These are phyloP conservation scores for Polyporus tsugae DNA, from an alignment of 1,284 basidiomycete species.

Conservation along the genomic window DNA sequence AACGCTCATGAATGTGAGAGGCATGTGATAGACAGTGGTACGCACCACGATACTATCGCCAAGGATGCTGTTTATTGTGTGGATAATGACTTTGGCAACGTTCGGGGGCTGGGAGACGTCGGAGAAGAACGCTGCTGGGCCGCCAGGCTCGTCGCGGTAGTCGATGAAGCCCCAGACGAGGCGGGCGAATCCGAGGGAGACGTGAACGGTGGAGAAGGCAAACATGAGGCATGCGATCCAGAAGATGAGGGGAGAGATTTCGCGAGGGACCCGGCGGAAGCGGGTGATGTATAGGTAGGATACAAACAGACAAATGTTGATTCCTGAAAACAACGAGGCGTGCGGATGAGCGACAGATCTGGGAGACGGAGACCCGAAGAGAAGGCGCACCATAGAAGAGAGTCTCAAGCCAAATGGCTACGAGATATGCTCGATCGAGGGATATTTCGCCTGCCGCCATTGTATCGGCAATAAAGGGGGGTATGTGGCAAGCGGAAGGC, in stretches of 20 bases:
- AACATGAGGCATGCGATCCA: constrained; percentile 46
- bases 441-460: constrained; percentile 29
- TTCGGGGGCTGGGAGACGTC: constrained; percentile 49
- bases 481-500: not conserved
- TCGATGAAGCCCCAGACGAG: constrained; percentile 50
- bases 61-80: constrained; percentile 47
- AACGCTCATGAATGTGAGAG: not conserved
- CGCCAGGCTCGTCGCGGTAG: constrained; percentile 43
- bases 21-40: constrained; percentile 1
- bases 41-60: constrained; percentile 48
- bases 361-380: not conserved
- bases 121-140: constrained; percentile 48
- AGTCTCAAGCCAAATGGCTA: constrained; percentile 48
- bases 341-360: not conserved
- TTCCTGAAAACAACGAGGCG: constrained; percentile 35
- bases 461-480: too few species aligned
- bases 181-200: constrained; percentile 48
- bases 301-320: constrained; percentile 46
- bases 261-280: constrained; percentile 39
- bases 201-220: constrained; percentile 46
- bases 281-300: constrained; percentile 45
- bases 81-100: constrained; percentile 49
- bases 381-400: constrained; percentile 43
- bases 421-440: constrained; percentile 46
- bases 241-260: constrained; percentile 43